These are phyloP conservation scores for Cordyceps tenuipes DNA, from an alignment of 2,329 filamentous ascomycete genomes.

Conservation along the genomic window DNA sequence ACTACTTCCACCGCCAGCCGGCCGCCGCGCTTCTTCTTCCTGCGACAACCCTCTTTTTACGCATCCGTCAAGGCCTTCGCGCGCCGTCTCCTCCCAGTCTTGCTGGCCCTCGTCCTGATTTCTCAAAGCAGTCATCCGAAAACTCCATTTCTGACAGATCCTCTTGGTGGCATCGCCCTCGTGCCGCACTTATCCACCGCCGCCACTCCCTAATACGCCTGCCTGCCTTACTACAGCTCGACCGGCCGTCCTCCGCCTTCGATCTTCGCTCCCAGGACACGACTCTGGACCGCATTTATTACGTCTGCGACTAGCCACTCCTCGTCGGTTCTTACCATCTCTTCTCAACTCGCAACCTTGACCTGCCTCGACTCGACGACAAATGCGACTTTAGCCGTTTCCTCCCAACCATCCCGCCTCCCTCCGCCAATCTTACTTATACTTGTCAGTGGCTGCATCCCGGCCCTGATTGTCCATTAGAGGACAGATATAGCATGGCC, in stretches of 20 bases:
- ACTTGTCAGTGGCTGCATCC: conserved; percentile 19
- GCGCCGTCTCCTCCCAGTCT: background rate
- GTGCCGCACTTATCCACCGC: background rate
- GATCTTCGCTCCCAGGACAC: background rate
- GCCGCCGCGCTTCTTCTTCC: conserved; percentile 11
- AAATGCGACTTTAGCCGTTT: conserved; percentile 14
- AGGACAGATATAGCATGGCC: conserved; percentile 28
- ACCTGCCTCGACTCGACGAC: background rate
- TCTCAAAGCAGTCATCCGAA: background rate
- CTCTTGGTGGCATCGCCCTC: background rate
- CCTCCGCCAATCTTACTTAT: conserved; percentile 8
- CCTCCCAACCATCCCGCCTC: background rate
- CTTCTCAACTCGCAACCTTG: conserved; percentile 15
- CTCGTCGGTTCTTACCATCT: conserved; percentile 9
- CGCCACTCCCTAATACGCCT: conserved; percentile 2
- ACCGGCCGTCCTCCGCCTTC: background rate
- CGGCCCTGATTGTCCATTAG: conserved; percentile 8
- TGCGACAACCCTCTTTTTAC: conserved; percentile 15
- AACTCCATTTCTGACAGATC: background rate
- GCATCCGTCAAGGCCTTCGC: conserved; percentile 8
- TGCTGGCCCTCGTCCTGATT: background rate
- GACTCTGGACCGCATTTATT: background rate
- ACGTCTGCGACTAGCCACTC: background rate
- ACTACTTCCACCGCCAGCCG: conserved; percentile 10
- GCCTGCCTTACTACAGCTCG: background rate